These are phyloP conservation scores for Gnomoniopsis sp. DNA, from an alignment of 2,329 filamentous ascomycete species.

Conservation along the genomic window DNA sequence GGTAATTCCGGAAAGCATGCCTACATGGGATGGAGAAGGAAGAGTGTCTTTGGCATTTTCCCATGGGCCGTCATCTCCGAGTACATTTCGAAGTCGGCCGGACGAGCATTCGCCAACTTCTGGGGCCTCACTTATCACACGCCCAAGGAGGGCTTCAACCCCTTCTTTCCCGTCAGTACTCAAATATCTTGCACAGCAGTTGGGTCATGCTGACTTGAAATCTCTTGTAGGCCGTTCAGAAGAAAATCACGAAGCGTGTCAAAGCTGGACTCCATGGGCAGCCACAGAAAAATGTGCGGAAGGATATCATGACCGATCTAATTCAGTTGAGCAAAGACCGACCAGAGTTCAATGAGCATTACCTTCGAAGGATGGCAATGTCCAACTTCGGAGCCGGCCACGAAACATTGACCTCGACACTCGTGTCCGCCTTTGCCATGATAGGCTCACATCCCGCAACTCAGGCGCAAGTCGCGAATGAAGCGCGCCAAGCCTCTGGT, in stretches of 20 bases:
- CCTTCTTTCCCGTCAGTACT: constrained; percentile 47
- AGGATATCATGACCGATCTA: constrained; percentile 44
- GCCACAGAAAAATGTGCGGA: constrained; percentile 26
- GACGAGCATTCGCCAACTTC: constrained; percentile 36
- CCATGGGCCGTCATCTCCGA: constrained; percentile 38
- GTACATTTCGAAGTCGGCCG: constrained; percentile 32
- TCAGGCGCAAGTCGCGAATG: constrained; percentile 28
- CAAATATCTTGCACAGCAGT: background rate
- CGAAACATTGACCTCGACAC: constrained; percentile 50
- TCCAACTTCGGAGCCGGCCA: constrained; percentile 56
- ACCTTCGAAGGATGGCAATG: constrained; percentile 48
- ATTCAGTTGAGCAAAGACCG: constrained; percentile 42
- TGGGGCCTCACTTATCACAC: constrained; percentile 46
- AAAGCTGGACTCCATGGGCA: constrained; percentile 17
- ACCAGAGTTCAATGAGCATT: constrained; percentile 43
- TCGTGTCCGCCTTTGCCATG: constrained; percentile 47
- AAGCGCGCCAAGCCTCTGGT: constrained; percentile 23
- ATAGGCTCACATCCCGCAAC: constrained; percentile 36
- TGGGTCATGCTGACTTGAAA: background rate
- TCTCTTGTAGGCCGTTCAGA: constrained; percentile 24
- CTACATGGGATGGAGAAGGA: constrained; percentile 49
- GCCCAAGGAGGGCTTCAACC: constrained; percentile 36
- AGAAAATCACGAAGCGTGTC: constrained; percentile 25
- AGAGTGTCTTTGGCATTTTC: constrained; percentile 50
- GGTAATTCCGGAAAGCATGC: constrained; percentile 44